Percentiles rank a stretch among this genome's conserved stretches.
These are phyloP conservation scores for Teratosphaeria epicoccoides DNA, from an alignment of 2,329 filamentous ascomycete species.

Conservation along the genomic window DNA sequence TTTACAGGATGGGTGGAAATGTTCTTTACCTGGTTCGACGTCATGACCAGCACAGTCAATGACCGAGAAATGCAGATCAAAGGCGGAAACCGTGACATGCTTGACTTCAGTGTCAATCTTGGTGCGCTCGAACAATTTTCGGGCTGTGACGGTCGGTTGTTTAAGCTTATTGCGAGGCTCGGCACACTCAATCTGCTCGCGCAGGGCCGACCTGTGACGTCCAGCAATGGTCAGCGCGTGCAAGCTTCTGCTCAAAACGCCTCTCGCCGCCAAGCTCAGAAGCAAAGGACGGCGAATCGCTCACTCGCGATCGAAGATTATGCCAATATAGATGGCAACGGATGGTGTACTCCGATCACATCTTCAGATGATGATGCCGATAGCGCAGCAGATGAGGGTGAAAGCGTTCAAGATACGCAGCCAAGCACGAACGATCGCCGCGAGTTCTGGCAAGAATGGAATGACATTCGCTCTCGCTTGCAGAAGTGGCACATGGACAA, in stretches of 20 bases:
- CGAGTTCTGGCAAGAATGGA: constrained; percentile 80
- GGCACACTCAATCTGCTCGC: constrained; percentile 76
- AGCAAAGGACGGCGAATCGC: constrained; percentile 2
- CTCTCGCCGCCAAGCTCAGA: constrained; percentile 9
- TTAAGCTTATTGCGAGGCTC: constrained; percentile 74
- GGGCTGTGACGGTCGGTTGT: constrained; percentile 76
- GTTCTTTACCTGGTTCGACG: constrained; percentile 90
- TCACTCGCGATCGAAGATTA: constrained; percentile 31
- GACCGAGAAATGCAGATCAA: constrained; percentile 76
- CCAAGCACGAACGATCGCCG: constrained; percentile 27
- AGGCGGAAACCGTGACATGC: constrained; percentile 52
- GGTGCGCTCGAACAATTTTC: constrained; percentile 74
- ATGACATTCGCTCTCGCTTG: constrained; percentile 62
- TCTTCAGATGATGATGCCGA: constrained; percentile 33
- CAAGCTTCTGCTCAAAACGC: background rate
- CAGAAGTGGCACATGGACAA: constrained; percentile 69
- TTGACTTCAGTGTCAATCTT: constrained; percentile 53
- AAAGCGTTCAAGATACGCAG: background rate
- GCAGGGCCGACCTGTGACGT: constrained; percentile 47
- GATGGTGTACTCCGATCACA: constrained; percentile 42
- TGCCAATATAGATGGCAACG: constrained; percentile 56
- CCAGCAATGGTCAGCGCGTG: background rate
- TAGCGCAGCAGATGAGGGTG: constrained; percentile 10
- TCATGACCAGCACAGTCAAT: constrained; percentile 83
- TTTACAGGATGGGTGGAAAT: constrained; percentile 85